Base-by-base conservation (phyloP, 2,329 filamentous ascomycete genomes). In the Phyllosticta ampelicida region DNA sequence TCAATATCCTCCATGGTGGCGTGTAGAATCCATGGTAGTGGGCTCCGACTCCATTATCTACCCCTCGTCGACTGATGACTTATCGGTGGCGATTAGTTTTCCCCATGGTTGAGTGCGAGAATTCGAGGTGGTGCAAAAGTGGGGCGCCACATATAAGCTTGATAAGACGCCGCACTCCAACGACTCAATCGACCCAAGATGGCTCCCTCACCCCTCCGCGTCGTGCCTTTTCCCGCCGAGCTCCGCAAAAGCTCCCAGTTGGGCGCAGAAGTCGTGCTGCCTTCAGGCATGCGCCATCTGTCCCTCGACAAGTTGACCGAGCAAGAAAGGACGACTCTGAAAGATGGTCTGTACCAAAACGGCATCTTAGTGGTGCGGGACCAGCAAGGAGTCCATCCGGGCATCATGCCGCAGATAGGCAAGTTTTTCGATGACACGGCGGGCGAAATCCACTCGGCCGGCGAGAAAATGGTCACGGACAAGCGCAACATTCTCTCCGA, bases 381-480 rank as follows among this genome's bases (percentile, higher is more conserved):
- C 26, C 62, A 64, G 55, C 23, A 52, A 11, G 62, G 62, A 19
- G 53, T 64, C 19, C 23, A 62, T 28, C 63, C 63, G 10, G 50
- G 55, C 16, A 48, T 60, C 5, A 58, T 65, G 11, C 54, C 58
- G 11, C 30, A 63, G 30, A 26, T 65, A 3, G 62, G 62, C 20
- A 60, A 62, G 29, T 10, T 63, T 11, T 63, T 65, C 55, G 63
- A 65, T 29, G 52, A 60, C 9, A 55, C 59, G 16, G 60, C 61
- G 16, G 52, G 52, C 16, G 61, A 63, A 19, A 59, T 62, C 10
- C 63, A 65, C 56, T 64, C 63, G 11, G 63, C 63, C 9, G 64
- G 64, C 16, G 54, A 58, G 21, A 62, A 63, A 48, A 58, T 61
- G 44, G 61, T 64, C 3, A 63, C 55, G 5, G 62, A 65, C 44